phyloP scores from a whole-genome alignment of 176 grass and related monocot genomes.

The Hordeum marinum region DNA sequence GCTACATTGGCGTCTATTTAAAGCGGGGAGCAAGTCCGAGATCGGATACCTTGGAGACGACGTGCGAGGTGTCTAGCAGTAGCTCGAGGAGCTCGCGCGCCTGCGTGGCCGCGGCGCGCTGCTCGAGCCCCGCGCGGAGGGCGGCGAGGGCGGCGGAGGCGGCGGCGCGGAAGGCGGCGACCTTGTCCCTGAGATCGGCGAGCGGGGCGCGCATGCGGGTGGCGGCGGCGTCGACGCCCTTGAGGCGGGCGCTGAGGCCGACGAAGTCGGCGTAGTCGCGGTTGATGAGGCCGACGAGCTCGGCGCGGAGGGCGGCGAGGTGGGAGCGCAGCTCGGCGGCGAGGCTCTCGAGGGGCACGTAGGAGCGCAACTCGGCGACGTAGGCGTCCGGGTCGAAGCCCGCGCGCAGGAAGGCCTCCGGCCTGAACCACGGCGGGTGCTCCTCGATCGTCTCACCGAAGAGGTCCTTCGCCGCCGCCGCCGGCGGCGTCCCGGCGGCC shows the following conservation, averaged over 20 bases:
- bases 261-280: slow-evolving; percentile 96
- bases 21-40: background rate
- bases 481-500: background rate
- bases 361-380: slow-evolving; percentile 84
- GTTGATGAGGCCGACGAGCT: slow-evolving; percentile 96
- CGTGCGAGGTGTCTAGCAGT: slow-evolving; percentile 93
- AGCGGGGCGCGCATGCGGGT: slow-evolving; percentile 65
- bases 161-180: slow-evolving; percentile 48
- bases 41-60: slow-evolving; percentile 80
- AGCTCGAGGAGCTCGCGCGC: slow-evolving; percentile 84
- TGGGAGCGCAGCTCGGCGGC: slow-evolving; percentile 78
- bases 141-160: slow-evolving; percentile 40
- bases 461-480: slow-evolving; percentile 58
- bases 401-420: slow-evolving; percentile 50
- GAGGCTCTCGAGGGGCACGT: slow-evolving; percentile 90
- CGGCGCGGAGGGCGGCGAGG: slow-evolving; percentile 70
- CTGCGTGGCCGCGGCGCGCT: slow-evolving; percentile 48
- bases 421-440: slow-evolving; percentile 79
- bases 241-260: slow-evolving; percentile 74
- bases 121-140: slow-evolving; percentile 60
- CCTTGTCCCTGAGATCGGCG: slow-evolving; percentile 77
- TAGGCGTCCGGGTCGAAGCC: slow-evolving; percentile 81
- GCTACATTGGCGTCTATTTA: background rate
- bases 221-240: slow-evolving; percentile 73
- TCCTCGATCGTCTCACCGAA: slow-evolving; percentile 91